phyloP scores from a whole-genome alignment of 805 yeast genomes.

The Wickerhamiella galacta region DNA sequence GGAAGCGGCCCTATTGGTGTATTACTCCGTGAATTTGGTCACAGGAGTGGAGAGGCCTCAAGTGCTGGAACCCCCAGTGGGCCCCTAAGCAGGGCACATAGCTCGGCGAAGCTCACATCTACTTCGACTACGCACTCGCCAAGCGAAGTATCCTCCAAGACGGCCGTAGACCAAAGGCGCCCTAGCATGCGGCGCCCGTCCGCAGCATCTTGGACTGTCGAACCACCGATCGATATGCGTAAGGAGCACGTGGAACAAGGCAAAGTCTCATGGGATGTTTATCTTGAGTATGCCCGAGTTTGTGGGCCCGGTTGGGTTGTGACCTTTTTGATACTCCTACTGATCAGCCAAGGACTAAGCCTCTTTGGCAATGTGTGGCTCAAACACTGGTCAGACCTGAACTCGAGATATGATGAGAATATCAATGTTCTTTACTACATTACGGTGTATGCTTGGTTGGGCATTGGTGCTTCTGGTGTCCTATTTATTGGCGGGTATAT shows the following conservation, averaged over 20 bases:
- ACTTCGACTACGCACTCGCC: no score
- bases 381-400: slow-evolving; percentile 93
- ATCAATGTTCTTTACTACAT: slow-evolving; percentile 45
- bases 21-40: slow-evolving; percentile 1
- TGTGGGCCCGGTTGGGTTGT: slow-evolving; percentile 57
- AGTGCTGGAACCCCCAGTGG: no score
- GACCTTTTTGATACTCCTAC: slow-evolving; percentile 36
- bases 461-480: slow-evolving; percentile 40
- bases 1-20: background rate
- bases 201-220: slow-evolving; percentile 34
- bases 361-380: slow-evolving; percentile 68
- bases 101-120: no score
- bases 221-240: slow-evolving; percentile 16
- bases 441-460: slow-evolving; percentile 58
- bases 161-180: no score
- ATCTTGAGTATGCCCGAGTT: slow-evolving; percentile 69
- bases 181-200: slow-evolving; percentile 39
- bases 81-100: no score
- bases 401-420: slow-evolving; percentile 54
- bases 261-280: slow-evolving; percentile 77
- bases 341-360: slow-evolving; percentile 24
- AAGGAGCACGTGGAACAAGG: slow-evolving; percentile 86
- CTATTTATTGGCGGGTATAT: slow-evolving; percentile 45
- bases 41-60: no score
- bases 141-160: no score